Conservation (phyloP, 73 alveolate species). For the Paramecium tetraurelia region DNA sequence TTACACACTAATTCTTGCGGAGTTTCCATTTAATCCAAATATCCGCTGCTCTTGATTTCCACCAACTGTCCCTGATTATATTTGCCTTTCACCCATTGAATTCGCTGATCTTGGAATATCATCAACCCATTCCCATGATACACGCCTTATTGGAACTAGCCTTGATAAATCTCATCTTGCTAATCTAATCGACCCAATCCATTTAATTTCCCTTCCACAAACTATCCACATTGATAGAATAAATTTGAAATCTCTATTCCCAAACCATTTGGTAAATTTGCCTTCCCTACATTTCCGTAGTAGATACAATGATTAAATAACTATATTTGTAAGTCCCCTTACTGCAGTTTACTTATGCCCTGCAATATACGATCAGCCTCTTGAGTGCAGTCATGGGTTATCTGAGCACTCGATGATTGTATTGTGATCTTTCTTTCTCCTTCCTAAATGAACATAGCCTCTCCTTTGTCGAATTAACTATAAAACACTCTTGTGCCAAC, state of each 20-base stretch:
- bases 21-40: neutral
- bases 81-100: neutral
- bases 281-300: neutral
- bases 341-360: neutral
- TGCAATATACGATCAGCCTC: neutral
- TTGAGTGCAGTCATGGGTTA: neutral
- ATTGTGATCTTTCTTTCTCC: neutral
- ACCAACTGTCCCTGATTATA: neutral
- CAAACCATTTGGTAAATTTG: neutral
- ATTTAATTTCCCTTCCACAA: neutral
- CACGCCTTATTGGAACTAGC: neutral
- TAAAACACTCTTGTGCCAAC: neutral
- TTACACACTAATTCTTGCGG: slow-evolving; percentile 18
- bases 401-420: neutral
- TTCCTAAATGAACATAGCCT: neutral
- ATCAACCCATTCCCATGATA: slow-evolving; percentile 9
- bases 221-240: neutral
- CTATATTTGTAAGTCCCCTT: neutral
- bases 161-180: neutral
- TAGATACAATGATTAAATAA: neutral
- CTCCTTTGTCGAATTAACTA: neutral
- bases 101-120: neutral
- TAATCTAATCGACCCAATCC: neutral
- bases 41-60: neutral
- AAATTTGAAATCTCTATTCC: neutral